Base-by-base conservation (phyloP, 1,139 yeast genomes). In the Debaryomyces fabryi region DNA sequence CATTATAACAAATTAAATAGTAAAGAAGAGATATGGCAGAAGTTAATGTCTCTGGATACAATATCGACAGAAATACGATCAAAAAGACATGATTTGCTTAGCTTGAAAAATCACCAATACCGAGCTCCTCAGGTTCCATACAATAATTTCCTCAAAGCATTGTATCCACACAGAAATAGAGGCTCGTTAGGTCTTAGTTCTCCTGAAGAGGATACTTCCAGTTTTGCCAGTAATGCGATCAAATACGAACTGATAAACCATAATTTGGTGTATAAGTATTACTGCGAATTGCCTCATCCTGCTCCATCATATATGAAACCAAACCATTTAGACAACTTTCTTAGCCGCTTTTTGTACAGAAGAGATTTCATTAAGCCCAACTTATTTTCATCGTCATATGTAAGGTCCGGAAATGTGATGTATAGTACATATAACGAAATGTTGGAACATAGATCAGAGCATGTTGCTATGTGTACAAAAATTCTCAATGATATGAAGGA, bases 261-360 rank as follows among this genome's bases (percentile, higher is more conserved):
- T 48, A 49, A 57, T 18, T 49, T 53, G 27, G 57, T 76, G 7
- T 74, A 55, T 51, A 58, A 60, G 23, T 59, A 69, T n/a, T 78
- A 73, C 54, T 52, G 62, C 21, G 60, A 64, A 7, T 56, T 76
- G 9, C 79, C 80, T 1, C 45, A 53, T 3, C 73, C 76, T 7
- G 67, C 63, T 18, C 71, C 76, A 4, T 54, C 63, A 4, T 65
- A 67, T 46, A 58, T 77, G 42, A 50, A 59, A 4, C 65, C 71
- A 4, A 52, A 58, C 8, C 77, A 78, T 53, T 61, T 79, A 32
- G 75, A 77, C 49, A 65, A 63, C 8, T 64, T 80, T 32, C 49
- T 79, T 20, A 49, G 56, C 3, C 56, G 55, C 32, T 66, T 75
- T 46, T 53, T 70, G 5, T 44, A 49, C 4, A 54, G 52, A 29